phyloP scores from a whole-genome alignment of 495 filamentous ascomycete genomes.

The Podospora bellae-mahoneyi region DNA sequence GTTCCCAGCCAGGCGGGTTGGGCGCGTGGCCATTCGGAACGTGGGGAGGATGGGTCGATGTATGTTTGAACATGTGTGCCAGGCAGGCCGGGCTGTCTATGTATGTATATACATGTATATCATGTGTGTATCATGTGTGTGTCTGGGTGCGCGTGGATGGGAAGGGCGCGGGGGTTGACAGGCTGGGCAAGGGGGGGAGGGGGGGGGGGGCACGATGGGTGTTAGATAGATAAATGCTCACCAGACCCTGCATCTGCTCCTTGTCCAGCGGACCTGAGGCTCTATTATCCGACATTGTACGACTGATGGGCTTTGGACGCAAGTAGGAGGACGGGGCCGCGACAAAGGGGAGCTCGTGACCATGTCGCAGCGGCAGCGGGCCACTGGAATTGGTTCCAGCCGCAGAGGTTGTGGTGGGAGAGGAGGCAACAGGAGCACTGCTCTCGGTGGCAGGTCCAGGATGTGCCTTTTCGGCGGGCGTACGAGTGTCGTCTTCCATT shows the following conservation, averaged over 20 bases:
- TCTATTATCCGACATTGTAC: conserved; percentile 52
- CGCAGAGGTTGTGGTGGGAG: conserved; percentile 23
- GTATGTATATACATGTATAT: neutral
- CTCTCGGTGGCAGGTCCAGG: conserved; percentile 24
- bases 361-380: conserved; percentile 31
- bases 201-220: neutral
- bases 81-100: neutral
- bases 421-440: conserved; percentile 23
- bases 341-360: conserved; percentile 61
- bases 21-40: neutral
- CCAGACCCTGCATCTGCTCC: conserved; percentile 91
- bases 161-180: conserved; percentile 7
- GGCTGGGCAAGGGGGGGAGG: neutral
- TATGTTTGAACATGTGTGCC: neutral
- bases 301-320: conserved; percentile 57
- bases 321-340: conserved; percentile 78
- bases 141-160: neutral
- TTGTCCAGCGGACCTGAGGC: conserved; percentile 73
- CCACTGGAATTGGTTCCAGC: conserved; percentile 29
- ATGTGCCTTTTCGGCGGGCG: conserved; percentile 31
- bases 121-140: too few relatives aligned
- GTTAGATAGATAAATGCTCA: conserved; percentile 47
- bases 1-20: conserved; percentile 5
- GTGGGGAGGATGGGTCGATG: neutral
- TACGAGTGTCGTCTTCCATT: conserved; percentile 38